Base-by-base conservation (phyloP, 1,139 yeast species). In the Protomyces lactucae-debilis region DNA sequence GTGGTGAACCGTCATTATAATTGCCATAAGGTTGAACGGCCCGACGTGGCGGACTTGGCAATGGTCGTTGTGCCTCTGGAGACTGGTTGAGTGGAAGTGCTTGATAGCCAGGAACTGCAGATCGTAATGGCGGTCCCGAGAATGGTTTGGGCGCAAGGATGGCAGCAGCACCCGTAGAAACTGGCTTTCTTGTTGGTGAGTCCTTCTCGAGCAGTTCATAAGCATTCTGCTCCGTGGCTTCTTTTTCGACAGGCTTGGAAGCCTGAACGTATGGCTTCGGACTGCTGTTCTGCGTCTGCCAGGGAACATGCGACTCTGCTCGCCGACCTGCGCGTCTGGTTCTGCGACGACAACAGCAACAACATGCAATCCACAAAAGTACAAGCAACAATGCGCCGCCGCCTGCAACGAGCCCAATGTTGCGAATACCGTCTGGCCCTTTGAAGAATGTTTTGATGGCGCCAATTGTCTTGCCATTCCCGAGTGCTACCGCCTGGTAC, bases 401-500 rank as follows among this genome's bases (percentile, higher is more conserved):
- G 16, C 57, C 43, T 14, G 45, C 52, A 12, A 59, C 63, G n/a
- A 59, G 53, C n/a, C 52, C 63, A 14, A 59, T 52, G 28, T 59
- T 59, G n/a, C 63, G 63, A 16, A 59, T 59, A 14, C 54, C 56
- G 35, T 59, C 45, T 18, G 53, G 57, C 3, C 63, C 63, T 14
- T 51, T 55, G 32, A 59, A 59, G 45, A 59, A 59, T 14, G 53
- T 52, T 39, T 46, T 23, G 23, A 59, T 16, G 18, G 63, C 63
- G 21, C 45, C 32, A 35, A 52, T 36, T 3, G 57, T n/a, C 21
- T 32, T 32, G 14, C 63, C 63, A 28, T n/a, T 43, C 35, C 63
- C 63, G 9, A 59, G 45, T 3, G 56, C 32, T 25, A 39, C 32
- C n/a, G 46, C 39, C 8, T 32, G 28, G 23, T 60, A 60, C 23